Percentiles rank a stretch among this genome's conserved stretches.
Evolutionary conservation across 2,329 filamentous ascomycete genomes (phyloP).

Genomic region (Capronia coronata): DNA sequence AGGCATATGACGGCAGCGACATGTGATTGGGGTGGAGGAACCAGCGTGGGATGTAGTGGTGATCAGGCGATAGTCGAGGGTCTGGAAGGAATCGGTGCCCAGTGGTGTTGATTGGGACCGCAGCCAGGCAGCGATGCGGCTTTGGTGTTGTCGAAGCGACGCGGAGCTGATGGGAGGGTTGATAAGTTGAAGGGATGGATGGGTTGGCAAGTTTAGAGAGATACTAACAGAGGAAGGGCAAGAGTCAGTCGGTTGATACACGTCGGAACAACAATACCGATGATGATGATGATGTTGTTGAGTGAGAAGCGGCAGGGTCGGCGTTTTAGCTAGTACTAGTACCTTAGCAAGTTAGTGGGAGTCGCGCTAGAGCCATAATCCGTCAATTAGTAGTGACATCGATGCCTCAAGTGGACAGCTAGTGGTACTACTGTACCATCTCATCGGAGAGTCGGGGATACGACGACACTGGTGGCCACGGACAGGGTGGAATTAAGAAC

Average conservation of each 20-base stretch:
- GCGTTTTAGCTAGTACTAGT: not conserved
- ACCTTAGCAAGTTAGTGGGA: not conserved
- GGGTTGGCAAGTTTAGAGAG: not conserved
- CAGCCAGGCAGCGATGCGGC: not conserved
- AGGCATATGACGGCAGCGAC: slow-evolving; percentile 27
- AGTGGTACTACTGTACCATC: no score
- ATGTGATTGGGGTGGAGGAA: slow-evolving; percentile 19
- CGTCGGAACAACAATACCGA: not conserved
- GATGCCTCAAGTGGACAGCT: no score
- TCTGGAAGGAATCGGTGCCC: not conserved
- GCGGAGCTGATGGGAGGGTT: slow-evolving; percentile 5
- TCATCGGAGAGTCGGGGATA: no score
- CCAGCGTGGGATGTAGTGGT: slow-evolving; percentile 1
- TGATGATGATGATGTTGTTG: not conserved
- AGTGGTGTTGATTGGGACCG: not conserved
- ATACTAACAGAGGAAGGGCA: not conserved
- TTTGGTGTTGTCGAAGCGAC: slow-evolving; percentile 2
- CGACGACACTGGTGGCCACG: no score
- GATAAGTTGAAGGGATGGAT: not conserved
- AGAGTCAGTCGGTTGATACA: not conserved
- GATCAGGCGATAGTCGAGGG: not conserved
- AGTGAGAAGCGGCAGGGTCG: not conserved
- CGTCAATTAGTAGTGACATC: no score
- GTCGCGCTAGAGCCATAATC: no score
- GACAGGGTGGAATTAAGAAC: no score